A percentile compares a stretch with the other conserved stretches of the same genome.
These are phyloP conservation scores for Hansenula anomala DNA, from an alignment of 1,139 yeast species.

Conservation along the genomic window DNA sequence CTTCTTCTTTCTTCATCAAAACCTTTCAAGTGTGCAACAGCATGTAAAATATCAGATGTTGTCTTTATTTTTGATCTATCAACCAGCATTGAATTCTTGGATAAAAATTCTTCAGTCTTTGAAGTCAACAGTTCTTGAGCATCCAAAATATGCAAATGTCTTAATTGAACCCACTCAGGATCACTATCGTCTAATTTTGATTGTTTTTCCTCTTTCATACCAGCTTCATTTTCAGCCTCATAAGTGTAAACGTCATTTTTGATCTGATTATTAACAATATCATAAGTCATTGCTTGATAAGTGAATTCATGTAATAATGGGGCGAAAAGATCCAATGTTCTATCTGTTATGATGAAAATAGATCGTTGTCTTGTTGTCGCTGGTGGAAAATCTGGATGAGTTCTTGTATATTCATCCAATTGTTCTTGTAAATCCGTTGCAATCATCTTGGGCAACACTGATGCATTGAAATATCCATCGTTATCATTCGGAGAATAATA, in stretches of 20 bases:
- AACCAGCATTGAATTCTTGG: conserved; percentile 67
- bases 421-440: conserved; percentile 70
- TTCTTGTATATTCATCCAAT: conserved; percentile 71
- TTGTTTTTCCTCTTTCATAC: conserved; percentile 42
- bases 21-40: conserved; percentile 64
- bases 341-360: conserved; percentile 69
- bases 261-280: conserved; percentile 41
- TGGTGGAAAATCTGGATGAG: conserved; percentile 56
- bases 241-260: conserved; percentile 49
- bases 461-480: conserved; percentile 46
- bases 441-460: conserved; percentile 63
- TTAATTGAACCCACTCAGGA: conserved; percentile 66
- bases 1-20: conserved; percentile 64
- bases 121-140: conserved; percentile 61
- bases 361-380: conserved; percentile 62
- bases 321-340: conserved; percentile 78
- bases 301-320: conserved; percentile 88
- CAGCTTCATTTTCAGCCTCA: conserved; percentile 56
- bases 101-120: conserved; percentile 61
- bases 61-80: conserved; percentile 59
- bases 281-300: conserved; percentile 94
- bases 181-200: conserved; percentile 58
- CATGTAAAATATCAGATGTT: conserved; percentile 56
- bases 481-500: conserved; percentile 48
- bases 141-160: conserved; percentile 76